Percentiles rank a stretch among this genome's conserved stretches.
phyloP scores from a whole-genome alignment of 805 yeast genomes.

The Ogataea methanolica region DNA sequence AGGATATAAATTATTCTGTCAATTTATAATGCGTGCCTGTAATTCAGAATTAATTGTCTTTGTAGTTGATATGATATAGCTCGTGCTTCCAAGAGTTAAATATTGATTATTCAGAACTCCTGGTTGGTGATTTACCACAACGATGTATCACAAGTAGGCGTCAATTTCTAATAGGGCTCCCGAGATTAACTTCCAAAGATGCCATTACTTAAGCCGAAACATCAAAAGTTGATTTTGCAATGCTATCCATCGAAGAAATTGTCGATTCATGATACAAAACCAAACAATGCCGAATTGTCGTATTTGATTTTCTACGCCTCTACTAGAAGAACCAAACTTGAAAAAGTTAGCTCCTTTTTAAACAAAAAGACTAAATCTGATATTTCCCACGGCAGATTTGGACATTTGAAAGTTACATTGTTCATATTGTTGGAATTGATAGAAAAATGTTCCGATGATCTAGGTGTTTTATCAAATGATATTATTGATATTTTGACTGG shows the following conservation, averaged over 20 bases:
- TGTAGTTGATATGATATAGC: too few species aligned
- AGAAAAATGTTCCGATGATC: slow-evolving; percentile 72
- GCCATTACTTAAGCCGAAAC: slow-evolving; percentile 52
- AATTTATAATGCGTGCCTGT: too few species aligned
- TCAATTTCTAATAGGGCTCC: too few species aligned
- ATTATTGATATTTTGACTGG: slow-evolving; percentile 55
- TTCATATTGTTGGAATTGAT: slow-evolving; percentile 66
- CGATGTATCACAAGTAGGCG: too few species aligned
- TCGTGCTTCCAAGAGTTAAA: too few species aligned
- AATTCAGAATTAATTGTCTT: too few species aligned
- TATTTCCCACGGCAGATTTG: slow-evolving; percentile 56
- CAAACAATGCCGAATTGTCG: slow-evolving; percentile 88
- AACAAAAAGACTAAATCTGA: slow-evolving; percentile 59
- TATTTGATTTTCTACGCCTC: slow-evolving; percentile 87
- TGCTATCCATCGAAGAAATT: slow-evolving; percentile 86
- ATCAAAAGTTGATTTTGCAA: slow-evolving; percentile 82
- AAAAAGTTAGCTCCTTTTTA: slow-evolving; percentile 74
- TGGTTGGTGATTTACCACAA: too few species aligned
- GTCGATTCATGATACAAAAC: slow-evolving; percentile 65
- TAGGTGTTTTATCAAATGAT: slow-evolving; percentile 74
- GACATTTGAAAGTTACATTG: slow-evolving; percentile 80
- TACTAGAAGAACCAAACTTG: slow-evolving; percentile 81
- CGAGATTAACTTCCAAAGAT: slow-evolving; percentile 11
- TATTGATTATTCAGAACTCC: too few species aligned
- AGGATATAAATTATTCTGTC: too few species aligned